phyloP scores from a whole-genome alignment of 257 asterid genomes.

The Nemophila menziesii region DNA sequence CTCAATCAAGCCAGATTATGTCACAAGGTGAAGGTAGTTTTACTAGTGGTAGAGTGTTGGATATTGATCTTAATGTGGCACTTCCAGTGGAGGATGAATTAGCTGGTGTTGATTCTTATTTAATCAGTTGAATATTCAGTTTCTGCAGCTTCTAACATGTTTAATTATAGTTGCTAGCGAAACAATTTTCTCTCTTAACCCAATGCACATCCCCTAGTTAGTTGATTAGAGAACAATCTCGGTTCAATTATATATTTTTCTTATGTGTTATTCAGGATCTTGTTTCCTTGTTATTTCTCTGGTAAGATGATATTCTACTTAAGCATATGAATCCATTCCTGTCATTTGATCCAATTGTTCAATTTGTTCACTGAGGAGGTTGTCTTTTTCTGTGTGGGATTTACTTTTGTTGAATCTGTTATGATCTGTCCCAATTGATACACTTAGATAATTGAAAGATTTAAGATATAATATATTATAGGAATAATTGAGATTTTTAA shows the following conservation, averaged over 20 bases:
- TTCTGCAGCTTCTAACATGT: slow-evolving; percentile 7
- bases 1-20: slow-evolving; percentile 6
- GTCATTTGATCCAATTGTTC: not conserved
- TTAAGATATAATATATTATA: no score
- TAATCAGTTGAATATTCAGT: slow-evolving; percentile 4
- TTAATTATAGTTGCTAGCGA: not conserved
- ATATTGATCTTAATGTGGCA: slow-evolving; percentile 40
- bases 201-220: no score
- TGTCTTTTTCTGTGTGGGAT: slow-evolving; percentile 1
- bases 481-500: no score
- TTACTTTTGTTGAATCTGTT: not conserved
- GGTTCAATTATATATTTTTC: slow-evolving; percentile 12
- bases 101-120: slow-evolving; percentile 1
- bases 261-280: slow-evolving; percentile 10
- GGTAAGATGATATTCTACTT: slow-evolving; percentile 9
- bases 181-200: no score
- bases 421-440: not conserved
- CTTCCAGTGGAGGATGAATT: slow-evolving; percentile 26
- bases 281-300: slow-evolving; percentile 6
- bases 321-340: slow-evolving; percentile 1
- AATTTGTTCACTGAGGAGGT: not conserved
- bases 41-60: slow-evolving; percentile 9
- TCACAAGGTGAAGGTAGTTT: slow-evolving; percentile 15
- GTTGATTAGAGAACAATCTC: slow-evolving; percentile 6
- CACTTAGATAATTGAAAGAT: no score